Base-by-base conservation (phyloP, 306 rosid species). In the Lupinus albus region DNA sequence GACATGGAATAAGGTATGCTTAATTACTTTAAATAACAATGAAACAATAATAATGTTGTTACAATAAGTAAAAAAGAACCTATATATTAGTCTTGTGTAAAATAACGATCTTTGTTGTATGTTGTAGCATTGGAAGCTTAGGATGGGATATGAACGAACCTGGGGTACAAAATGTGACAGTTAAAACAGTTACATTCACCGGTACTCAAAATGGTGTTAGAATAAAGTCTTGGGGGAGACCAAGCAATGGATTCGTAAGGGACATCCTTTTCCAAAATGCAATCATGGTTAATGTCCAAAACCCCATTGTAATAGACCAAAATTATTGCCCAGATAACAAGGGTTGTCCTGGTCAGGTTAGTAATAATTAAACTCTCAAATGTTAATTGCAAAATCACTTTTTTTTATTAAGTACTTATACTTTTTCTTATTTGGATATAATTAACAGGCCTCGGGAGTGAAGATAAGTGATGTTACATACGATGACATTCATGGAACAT, bases 81-180 rank as follows among this genome's bases (percentile, higher is more conserved):
- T n/a, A n/a, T n/a, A n/a, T n/a, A n/a, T n/a, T n/a, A n/a, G n/a
- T n/a, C n/a, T n/a, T n/a, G n/a, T n/a, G 30, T 25, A 25, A 25
- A 9, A 20, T 20, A 5, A 21, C 25, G 15, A 38, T 12, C 11
- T 32, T 68, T 0, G 7, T 66, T 78, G 39, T 30, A 42, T 17
- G 36, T 67, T 75, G 72, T 84, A 88, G 95, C 70, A 86, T 88
- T 51, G 95, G 95, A 51, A 88, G 93, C 62, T 74, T 86, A 42
- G 93, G 79, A 18, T 78, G 60, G 78, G 78, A 61, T 1, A 0
- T 8, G 36, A 15, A 78, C 0, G 93, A 84, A 68, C 42, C 71
- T 0, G 96, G 96, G 0, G 93, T 89, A 5, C 84, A 84, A 73
- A 83, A 89, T 49, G 88, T 89, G 68, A 89, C 92, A 0, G 92